These are phyloP conservation scores for Sequoia sempervirens DNA, from an alignment of 75 land plant species.

Conservation along the genomic window DNA sequence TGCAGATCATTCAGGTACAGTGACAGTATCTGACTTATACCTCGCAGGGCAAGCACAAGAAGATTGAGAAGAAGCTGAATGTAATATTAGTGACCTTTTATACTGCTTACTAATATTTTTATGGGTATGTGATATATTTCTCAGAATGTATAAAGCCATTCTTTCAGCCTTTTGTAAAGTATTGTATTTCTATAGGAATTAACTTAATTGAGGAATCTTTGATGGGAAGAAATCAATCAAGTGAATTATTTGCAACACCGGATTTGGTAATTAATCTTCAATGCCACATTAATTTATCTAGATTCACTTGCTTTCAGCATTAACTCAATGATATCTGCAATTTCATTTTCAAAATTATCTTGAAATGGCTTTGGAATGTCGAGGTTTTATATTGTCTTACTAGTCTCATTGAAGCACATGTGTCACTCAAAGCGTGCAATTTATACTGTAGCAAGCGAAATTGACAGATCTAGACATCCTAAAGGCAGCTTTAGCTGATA, in stretches of 20 bases:
- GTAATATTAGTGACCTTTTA: neutral
- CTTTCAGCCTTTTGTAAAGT: neutral
- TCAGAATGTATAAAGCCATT: neutral
- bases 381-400: neutral
- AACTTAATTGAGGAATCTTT: neutral
- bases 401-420: neutral
- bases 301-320: neutral
- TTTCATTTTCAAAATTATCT: neutral
- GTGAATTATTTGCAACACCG: neutral
- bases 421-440: neutral
- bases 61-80: neutral
- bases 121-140: neutral
- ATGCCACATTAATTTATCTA: neutral
- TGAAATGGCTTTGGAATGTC: neutral
- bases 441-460: neutral
- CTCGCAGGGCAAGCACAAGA: slow-evolving; percentile 16
- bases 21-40: slow-evolving; percentile 44
- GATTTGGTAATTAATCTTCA: neutral
- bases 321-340: neutral
- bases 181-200: neutral
- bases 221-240: neutral
- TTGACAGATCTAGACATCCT: neutral
- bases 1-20: slow-evolving; percentile 62
- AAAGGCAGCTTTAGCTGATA: no score
- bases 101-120: neutral